Evolutionary conservation across 1,284 basidiomycete genomes (phyloP).

Genomic region (Apiotrichum veenhuisii): DNA sequence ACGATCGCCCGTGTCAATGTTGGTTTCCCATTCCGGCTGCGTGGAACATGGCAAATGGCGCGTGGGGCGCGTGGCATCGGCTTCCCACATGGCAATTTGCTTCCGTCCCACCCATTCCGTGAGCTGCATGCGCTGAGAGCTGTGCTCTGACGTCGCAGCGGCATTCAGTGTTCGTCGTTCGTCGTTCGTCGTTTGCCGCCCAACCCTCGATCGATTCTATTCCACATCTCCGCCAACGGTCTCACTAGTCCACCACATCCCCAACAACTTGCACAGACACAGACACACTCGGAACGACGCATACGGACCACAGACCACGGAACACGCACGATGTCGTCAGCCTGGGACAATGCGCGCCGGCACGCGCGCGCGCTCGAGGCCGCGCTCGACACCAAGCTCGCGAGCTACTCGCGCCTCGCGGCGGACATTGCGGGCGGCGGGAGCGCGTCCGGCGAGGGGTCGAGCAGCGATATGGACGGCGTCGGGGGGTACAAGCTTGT

Average conservation of each 20-base stretch:
- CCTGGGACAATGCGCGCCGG: constrained; percentile 59
- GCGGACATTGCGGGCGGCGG: constrained; percentile 59
- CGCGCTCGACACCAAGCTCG: constrained; percentile 83
- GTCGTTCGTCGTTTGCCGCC: too few relatives aligned
- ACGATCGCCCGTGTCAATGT: too few relatives aligned
- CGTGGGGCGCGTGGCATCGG: too few relatives aligned
- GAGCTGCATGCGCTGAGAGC: too few relatives aligned
- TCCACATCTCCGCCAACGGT: too few relatives aligned
- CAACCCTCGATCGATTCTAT: too few relatives aligned
- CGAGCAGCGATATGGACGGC: constrained; percentile 57
- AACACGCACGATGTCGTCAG: constrained; percentile 25
- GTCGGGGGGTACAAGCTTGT: constrained; percentile 64
- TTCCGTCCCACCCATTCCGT: too few relatives aligned
- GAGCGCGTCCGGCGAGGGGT: constrained; percentile 11
- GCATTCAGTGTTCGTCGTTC: too few relatives aligned
- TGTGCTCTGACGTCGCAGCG: not conserved
- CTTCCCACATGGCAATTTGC: too few relatives aligned
- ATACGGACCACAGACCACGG: not conserved
- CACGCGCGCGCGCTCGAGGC: constrained; percentile 88
- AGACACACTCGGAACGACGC: too few relatives aligned
- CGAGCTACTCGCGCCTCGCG: constrained; percentile 80
- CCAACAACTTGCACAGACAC: too few relatives aligned
- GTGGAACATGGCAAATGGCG: not conserved
- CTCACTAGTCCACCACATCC: not conserved
- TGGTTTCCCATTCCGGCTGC: not conserved